phyloP scores from a whole-genome alignment of 352 stramenopile genomes.

The Pythium folliculosum region DNA sequence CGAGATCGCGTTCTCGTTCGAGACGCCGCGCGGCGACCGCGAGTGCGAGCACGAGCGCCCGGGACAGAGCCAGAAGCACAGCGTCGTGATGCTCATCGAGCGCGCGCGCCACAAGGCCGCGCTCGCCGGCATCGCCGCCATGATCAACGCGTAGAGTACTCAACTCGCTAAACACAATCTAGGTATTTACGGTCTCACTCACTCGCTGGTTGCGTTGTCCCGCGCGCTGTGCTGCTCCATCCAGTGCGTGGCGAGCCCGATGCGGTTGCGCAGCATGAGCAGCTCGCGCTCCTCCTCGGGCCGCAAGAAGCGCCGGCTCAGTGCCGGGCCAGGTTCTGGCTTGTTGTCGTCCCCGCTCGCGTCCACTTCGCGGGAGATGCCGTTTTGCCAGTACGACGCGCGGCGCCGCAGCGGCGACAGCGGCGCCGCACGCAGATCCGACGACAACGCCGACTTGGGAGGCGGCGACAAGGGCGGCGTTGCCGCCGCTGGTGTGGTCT shows the following conservation, averaged over 20 bases:
- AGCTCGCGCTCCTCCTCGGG: slow-evolving; percentile 66
- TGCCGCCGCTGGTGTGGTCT: not conserved
- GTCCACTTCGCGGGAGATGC: slow-evolving; percentile 47
- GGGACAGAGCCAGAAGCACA: slow-evolving; percentile 57
- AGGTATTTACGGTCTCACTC: slow-evolving; percentile 7
- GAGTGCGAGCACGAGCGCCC: slow-evolving; percentile 54
- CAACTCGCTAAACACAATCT: not conserved
- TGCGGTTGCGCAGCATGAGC: slow-evolving; percentile 47
- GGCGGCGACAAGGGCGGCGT: not conserved
- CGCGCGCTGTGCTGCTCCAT: slow-evolving; percentile 38
- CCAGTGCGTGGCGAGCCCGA: slow-evolving; percentile 69
- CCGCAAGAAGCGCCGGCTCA: slow-evolving; percentile 49
- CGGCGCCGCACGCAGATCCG: slow-evolving; percentile 30
- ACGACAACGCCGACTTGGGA: too few relatives aligned
- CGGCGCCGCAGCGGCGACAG: slow-evolving; percentile 51
- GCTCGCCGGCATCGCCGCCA: slow-evolving; percentile 68
- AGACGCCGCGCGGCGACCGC: slow-evolving; percentile 65
- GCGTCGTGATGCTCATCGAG: slow-evolving; percentile 79
- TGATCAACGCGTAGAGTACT: slow-evolving; percentile 76
- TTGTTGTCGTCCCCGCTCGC: not conserved
- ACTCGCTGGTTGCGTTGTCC: not conserved
- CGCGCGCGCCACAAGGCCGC: slow-evolving; percentile 82
- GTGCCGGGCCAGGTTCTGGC: not conserved
- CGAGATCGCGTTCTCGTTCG: slow-evolving; percentile 68
- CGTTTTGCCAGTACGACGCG: slow-evolving; percentile 53